Conservation (phyloP, 495 filamentous ascomycete genomes). For the Staphylotrichum tortipilum region DNA sequence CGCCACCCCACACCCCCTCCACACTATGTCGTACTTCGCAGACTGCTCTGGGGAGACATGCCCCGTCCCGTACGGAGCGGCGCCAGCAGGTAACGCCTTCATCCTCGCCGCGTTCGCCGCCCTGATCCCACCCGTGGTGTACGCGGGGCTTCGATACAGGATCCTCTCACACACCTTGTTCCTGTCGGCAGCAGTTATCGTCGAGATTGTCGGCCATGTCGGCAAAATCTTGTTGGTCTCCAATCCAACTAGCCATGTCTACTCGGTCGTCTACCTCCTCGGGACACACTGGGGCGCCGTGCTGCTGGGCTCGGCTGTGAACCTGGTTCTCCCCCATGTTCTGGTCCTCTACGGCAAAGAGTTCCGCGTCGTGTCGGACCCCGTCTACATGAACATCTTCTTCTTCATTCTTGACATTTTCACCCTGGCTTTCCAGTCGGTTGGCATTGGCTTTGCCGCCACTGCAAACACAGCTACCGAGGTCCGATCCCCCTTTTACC, state of each 20-base stretch:
- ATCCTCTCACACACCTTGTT: conserved; percentile 24
- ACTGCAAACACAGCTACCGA: conserved; percentile 6
- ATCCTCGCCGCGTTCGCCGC: conserved; percentile 34
- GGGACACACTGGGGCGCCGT: conserved; percentile 34
- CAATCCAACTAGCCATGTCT: conserved; percentile 17
- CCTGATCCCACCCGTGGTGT: conserved; percentile 28
- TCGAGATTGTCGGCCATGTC: conserved; percentile 35
- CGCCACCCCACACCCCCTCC: too few relatives aligned
- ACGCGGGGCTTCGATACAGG: conserved; percentile 30
- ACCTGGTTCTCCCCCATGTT: conserved; percentile 29
- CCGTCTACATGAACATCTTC: conserved; percentile 23
- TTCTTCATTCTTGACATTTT: conserved; percentile 25
- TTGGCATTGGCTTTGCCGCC: conserved; percentile 23
- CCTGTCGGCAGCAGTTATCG: conserved; percentile 26
- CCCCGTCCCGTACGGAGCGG: conserved; percentile 16
- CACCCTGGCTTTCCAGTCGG: conserved; percentile 29
- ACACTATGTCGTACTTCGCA: conserved; percentile 2
- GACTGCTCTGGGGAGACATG: conserved; percentile 14
- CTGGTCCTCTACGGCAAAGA: conserved; percentile 34
- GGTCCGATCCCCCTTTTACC: conserved; percentile 10
- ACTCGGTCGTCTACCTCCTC: conserved; percentile 30
- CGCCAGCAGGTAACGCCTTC: conserved; percentile 25
- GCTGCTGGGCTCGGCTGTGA: conserved; percentile 29
- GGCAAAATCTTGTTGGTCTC: conserved; percentile 29
- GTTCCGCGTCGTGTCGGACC: conserved; percentile 21